Percentiles rank a stretch among this genome's conserved stretches.
Evolutionary conservation across 176 grass and related monocot species (phyloP).

Genomic region (Oryza punctata): DNA sequence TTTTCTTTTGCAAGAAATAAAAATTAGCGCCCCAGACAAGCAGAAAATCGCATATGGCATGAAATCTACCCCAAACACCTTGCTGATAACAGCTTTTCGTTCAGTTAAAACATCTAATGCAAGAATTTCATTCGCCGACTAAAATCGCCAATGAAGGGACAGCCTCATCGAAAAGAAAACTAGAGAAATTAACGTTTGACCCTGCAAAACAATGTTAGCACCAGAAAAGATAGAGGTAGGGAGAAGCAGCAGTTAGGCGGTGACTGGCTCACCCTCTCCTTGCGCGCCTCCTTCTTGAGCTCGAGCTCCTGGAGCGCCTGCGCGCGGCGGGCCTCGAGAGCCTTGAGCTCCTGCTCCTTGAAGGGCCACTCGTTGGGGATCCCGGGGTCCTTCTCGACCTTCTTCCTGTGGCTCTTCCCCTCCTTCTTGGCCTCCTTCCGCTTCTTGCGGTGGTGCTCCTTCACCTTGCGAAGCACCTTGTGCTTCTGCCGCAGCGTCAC

Average conservation of each 20-base stretch:
- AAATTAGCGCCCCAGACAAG: neutral
- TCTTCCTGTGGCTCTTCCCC: slow-evolving; percentile 64
- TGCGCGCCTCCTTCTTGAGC: slow-evolving; percentile 86
- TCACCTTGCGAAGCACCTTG: slow-evolving; percentile 89
- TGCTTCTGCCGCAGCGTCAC: slow-evolving; percentile 74
- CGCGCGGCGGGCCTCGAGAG: slow-evolving; percentile 65
- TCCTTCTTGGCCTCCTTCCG: slow-evolving; percentile 94
- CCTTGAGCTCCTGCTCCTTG: slow-evolving; percentile 91
- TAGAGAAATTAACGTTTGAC: neutral
- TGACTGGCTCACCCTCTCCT: slow-evolving; percentile 63
- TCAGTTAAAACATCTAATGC: neutral
- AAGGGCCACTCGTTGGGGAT: slow-evolving; percentile 99
- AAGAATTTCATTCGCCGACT: neutral
- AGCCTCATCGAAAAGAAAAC: neutral
- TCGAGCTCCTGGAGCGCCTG: slow-evolving; percentile 79
- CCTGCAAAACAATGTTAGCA: neutral
- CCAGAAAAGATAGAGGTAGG: too few species aligned
- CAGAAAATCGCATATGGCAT: neutral
- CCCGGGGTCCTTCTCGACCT: slow-evolving; percentile 94
- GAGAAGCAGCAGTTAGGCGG: neutral
- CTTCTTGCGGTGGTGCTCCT: slow-evolving; percentile 98
- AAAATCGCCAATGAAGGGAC: neutral
- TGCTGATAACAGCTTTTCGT: neutral
- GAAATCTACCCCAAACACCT: neutral
- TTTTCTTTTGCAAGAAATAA: neutral